Base-by-base conservation (phyloP, 2,329 filamentous ascomycete genomes). In the Blastomyces silverae region DNA sequence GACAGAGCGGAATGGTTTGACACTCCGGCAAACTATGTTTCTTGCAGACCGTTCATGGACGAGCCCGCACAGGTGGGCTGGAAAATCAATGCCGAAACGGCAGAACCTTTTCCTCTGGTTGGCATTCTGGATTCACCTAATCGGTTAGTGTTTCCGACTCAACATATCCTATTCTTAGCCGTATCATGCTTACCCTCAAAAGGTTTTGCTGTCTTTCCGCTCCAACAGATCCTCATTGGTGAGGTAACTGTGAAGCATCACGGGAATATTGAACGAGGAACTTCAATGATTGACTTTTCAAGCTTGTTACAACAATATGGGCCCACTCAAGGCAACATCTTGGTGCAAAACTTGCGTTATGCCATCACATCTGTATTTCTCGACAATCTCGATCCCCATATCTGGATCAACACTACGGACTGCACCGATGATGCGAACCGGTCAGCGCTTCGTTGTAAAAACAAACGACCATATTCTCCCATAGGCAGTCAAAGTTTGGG, bases 301-400 rank as follows among this genome's bases (percentile, higher is more conserved):
- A 28, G 20, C 31, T n/a, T 56, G 3, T 20, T 56, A 28, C 8
- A 17, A 31, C 28, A 56, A 20, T 20, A 31, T 6, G 39, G 39
- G 39, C 6, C 22, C 11, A 17, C 17, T 53, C 7, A 13, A 25
- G n/a, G 34, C 13, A 20, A 44, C 17, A 1, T 58, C 15, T n/a
- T 39, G 34, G 56, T 58, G 20, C 56, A 58, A 42, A n/a, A 42
- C 25, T 58, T 42, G 56, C 56, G 56, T 11, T 58, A 58, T 42
- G 56, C 56, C 10, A 58, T 58, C 31, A 44, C 37, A 37, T 39
- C 31, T 15, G 31, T 22, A n/a, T 25, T 39, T 44, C 34, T 58
- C 17, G 56, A 34, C 17, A 37, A 58, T 17, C 6, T 25, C 17
- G n/a, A 58, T 11, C 56, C 56, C 20, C 15, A 58, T 11, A 22